Conservation (phyloP, 345 rosid species). For the Acer campestre region DNA sequence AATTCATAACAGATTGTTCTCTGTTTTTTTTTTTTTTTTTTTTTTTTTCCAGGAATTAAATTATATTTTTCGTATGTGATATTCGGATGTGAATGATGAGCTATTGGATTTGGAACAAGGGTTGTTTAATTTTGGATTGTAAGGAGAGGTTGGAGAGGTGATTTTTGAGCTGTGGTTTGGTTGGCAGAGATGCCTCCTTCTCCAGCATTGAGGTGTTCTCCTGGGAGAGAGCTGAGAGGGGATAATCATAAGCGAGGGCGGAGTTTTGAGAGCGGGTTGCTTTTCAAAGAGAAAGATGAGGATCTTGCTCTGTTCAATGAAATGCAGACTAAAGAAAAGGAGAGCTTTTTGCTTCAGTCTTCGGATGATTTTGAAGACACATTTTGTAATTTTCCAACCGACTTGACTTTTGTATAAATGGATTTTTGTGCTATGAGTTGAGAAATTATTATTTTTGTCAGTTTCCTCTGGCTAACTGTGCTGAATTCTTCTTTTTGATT, state of each 20-base stretch:
- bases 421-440: slow-evolving; percentile 9
- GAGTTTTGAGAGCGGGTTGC: slow-evolving; percentile 70
- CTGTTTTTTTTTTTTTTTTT: neutral
- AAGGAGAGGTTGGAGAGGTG: slow-evolving; percentile 23
- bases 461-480: slow-evolving; percentile 17
- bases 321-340: slow-evolving; percentile 84
- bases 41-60: neutral
- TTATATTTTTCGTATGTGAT: neutral
- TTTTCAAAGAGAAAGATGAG: slow-evolving; percentile 72
- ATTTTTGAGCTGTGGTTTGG: slow-evolving; percentile 19
- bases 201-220: slow-evolving; percentile 76
- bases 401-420: slow-evolving; percentile 9
- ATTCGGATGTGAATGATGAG: slow-evolving; percentile 26
- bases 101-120: slow-evolving; percentile 17
- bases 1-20: slow-evolving; percentile 3
- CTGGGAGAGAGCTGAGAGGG: slow-evolving; percentile 64
- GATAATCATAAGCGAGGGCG: slow-evolving; percentile 72
- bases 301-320: slow-evolving; percentile 90
- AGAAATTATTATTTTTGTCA: slow-evolving; percentile 5
- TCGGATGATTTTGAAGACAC: slow-evolving; percentile 77
- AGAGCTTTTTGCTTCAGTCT: slow-evolving; percentile 81
- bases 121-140: neutral
- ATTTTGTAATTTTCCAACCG: slow-evolving; percentile 65
- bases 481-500: slow-evolving; percentile 23
- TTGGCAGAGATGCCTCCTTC: slow-evolving; percentile 77